Base-by-base conservation (phyloP, 164 flowering plant species). In the Stephania cephalantha region DNA sequence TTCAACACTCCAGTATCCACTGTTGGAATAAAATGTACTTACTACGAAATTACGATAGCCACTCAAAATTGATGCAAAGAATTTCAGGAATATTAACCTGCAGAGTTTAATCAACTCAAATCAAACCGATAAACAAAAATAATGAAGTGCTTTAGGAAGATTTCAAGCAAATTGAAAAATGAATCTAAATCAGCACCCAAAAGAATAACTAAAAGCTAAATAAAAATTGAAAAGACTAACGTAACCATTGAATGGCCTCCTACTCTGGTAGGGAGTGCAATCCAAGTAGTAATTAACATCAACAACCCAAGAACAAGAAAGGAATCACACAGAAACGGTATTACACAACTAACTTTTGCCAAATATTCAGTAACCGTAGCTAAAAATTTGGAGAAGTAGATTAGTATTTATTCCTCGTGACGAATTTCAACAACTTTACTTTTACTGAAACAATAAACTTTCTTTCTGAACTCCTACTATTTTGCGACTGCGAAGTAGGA, bases 11-110 rank as follows among this genome's bases (percentile, higher is more conserved):
- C 44, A 70, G 78, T 6, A 42, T 3, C 29, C 9, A n/a, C 42
- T 1, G 46, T 22, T n/a, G 2, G 10, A 70, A 61, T n/a, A 65
- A 46, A 6, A 69, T 71, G 80, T 71, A 48, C 98, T 76, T 89
- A 95, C 99, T 17, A 93, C 84, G 81, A 93, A 95, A 82, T 95
- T 95, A 79, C 97, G 97, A 78, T 95, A 95, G 85, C 99, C 99
- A 85, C 95, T 87, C 83, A 95, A 84, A 79, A 93, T 86, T 67
- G 97, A 90, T 70, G 98, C 97, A 83, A 96, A 91, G 82, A 91
- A 93, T 74, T 88, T 92, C 30, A 96, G 83, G 78, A 95, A 95
- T 86, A 91, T 88, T 46, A 95, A 79, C 91, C 99, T 95, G 95
- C 90, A 88, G 15, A 81, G 0, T 45, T 42, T 44, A 73, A 77